A percentile compares a stretch with the other conserved stretches of the same genome.
These are phyloP conservation scores for Xylariaceae sp. DNA, from an alignment of 2,329 filamentous ascomycete genomes.

Conservation along the genomic window DNA sequence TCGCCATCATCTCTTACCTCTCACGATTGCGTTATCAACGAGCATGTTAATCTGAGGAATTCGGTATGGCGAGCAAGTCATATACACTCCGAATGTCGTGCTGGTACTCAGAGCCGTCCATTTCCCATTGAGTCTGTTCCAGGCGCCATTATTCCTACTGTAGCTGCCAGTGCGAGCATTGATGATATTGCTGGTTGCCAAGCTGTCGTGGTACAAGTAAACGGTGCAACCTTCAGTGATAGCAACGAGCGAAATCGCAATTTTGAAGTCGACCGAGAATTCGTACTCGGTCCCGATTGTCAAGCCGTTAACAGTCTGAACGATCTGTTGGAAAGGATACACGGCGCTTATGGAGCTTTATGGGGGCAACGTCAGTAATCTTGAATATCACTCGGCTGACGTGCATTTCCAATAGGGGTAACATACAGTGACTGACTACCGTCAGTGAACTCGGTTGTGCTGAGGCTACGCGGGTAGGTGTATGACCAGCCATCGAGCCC, in stretches of 20 bases:
- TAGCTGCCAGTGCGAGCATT: background rate
- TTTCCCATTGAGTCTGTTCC: conserved; percentile 2
- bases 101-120: conserved; percentile 2
- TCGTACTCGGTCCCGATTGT: conserved; percentile 4
- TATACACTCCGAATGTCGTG: conserved; percentile 1
- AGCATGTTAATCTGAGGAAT: conserved; percentile 1
- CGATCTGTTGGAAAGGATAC: background rate
- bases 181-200: background rate
- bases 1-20: conserved; percentile 1
- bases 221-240: background rate
- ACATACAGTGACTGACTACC: conserved; percentile 6
- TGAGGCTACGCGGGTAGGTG: background rate
- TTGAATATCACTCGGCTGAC: too few relatives aligned
- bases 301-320: conserved; percentile 1
- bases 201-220: conserved; percentile 1
- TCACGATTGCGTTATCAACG: conserved; percentile 4
- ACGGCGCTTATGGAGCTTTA: background rate
- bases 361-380: background rate
- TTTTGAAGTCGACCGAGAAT: conserved; percentile 2
- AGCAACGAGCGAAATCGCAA: background rate
- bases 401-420: too few relatives aligned
- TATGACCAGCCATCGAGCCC: conserved; percentile 1
- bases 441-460: background rate
- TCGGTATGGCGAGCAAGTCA: conserved; percentile 2
- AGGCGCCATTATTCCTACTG: background rate